Evolutionary conservation across 352 stramenopile genomes (phyloP).

Genomic region (Elongisporangium anandrum): DNA sequence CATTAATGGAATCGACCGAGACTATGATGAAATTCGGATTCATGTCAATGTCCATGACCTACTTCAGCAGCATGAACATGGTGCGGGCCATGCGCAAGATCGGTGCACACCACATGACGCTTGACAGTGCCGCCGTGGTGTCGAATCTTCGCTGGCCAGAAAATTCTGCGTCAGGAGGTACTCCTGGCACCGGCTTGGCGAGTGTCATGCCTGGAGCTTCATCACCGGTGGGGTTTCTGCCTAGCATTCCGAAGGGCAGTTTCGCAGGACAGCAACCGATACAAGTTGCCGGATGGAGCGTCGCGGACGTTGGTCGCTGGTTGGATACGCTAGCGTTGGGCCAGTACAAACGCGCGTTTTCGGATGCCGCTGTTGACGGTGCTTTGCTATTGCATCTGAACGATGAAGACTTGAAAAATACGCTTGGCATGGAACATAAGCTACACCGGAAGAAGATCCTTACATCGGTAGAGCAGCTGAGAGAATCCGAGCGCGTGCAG

Average conservation of each 20-base stretch:
- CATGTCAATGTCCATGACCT: conserved; percentile 97
- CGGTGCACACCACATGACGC: conserved; percentile 87
- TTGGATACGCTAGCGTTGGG: conserved; percentile 84
- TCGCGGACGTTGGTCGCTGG: conserved; percentile 87
- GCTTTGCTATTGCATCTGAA: conserved; percentile 87
- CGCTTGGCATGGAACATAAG: conserved; percentile 91
- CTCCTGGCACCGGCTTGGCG: neutral
- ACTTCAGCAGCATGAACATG: conserved; percentile 97
- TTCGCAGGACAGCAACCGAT: conserved; percentile 66
- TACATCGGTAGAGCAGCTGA: conserved; percentile 76
- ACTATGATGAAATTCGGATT: conserved; percentile 99
- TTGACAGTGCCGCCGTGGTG: conserved; percentile 69
- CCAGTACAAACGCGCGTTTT: conserved; percentile 89
- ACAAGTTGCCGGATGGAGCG: conserved; percentile 76
- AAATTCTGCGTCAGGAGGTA: conserved; percentile 12
- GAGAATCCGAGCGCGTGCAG: conserved; percentile 41
- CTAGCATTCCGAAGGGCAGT: conserved; percentile 36
- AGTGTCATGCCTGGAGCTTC: neutral
- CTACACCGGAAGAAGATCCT: conserved; percentile 96
- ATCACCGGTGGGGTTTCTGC: conserved; percentile 27
- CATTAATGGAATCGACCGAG: conserved; percentile 95
- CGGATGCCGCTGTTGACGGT: conserved; percentile 86
- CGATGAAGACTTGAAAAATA: conserved; percentile 92
- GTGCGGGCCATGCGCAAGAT: conserved; percentile 95
- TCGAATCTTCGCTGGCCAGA: conserved; percentile 63